Evolutionary conservation across 1,284 basidiomycete genomes (phyloP).

Genomic region (Pseudozyma sp.): DNA sequence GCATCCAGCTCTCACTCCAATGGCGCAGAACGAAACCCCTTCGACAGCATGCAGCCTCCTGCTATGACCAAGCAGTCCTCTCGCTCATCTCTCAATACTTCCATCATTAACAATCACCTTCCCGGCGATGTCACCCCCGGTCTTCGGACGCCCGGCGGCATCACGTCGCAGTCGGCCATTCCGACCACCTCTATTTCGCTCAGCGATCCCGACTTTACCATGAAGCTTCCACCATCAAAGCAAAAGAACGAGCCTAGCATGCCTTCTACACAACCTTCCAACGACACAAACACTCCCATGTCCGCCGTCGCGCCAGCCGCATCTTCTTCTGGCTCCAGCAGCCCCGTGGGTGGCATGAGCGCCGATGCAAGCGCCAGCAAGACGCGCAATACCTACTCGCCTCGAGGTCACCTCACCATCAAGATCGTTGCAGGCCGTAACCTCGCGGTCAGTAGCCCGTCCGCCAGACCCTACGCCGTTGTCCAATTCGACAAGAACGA

Average conservation of each 20-base stretch:
- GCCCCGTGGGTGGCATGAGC: constrained; percentile 5
- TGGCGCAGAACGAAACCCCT: constrained; percentile 60
- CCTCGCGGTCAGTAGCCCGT: constrained; percentile 72
- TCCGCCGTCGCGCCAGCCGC: constrained; percentile 8
- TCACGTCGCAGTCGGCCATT: constrained; percentile 55
- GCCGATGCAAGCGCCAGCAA: constrained; percentile 13
- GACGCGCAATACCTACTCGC: constrained; percentile 63
- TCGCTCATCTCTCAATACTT: constrained; percentile 45
- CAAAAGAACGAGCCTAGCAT: constrained; percentile 25
- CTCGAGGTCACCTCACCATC: constrained; percentile 87
- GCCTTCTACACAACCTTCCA: constrained; percentile 5
- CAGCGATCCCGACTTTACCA: constrained; percentile 65
- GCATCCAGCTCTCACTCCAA: constrained; percentile 53
- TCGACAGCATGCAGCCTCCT: constrained; percentile 54
- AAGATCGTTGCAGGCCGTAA: constrained; percentile 92
- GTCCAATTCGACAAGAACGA: constrained; percentile 99
- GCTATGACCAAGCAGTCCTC: constrained; percentile 38
- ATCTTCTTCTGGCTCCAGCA: constrained; percentile 15
- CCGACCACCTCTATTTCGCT: constrained; percentile 61
- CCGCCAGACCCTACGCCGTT: constrained; percentile 89
- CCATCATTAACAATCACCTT: constrained; percentile 29
- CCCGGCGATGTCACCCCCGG: constrained; percentile 53
- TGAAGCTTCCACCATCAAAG: constrained; percentile 64
- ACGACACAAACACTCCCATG: constrained; percentile 7
- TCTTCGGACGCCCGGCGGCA: constrained; percentile 60